A percentile compares a stretch with the other conserved stretches of the same genome.
Conservation (phyloP, 1,284 basidiomycete species). For the Neolentinus lepideus region DNA sequence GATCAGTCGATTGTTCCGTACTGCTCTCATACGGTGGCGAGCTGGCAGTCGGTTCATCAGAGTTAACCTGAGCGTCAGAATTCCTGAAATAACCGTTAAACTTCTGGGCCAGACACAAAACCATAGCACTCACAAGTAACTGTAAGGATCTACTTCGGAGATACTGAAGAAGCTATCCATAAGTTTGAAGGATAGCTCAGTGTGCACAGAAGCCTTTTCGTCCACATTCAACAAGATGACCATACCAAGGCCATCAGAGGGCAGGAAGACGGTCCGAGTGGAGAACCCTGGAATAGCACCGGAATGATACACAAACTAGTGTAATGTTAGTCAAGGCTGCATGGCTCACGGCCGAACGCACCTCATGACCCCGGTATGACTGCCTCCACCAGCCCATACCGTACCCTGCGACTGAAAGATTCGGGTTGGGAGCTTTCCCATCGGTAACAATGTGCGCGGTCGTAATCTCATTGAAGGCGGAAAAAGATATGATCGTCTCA, state of each 20-base stretch:
- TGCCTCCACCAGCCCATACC: constrained; percentile 26
- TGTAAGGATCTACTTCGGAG: constrained; percentile 13
- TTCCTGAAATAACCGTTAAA: background rate
- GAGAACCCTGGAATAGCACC: constrained; percentile 23
- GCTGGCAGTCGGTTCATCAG: background rate
- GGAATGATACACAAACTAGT: constrained; percentile 19
- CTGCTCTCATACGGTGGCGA: background rate
- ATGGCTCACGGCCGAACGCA: constrained; percentile 8
- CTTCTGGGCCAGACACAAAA: constrained; percentile 5
- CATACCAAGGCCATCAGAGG: constrained; percentile 19
- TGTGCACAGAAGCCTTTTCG: background rate
- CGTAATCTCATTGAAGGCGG: constrained; percentile 19
- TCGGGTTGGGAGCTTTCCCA: constrained; percentile 3
- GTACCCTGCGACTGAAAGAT: constrained; percentile 18
- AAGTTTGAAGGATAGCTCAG: background rate
- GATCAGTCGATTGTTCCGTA: background rate
- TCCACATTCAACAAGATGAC: background rate
- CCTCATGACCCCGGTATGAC: constrained; percentile 27
- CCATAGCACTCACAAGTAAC: background rate
- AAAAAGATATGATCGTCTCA: constrained; percentile 18
- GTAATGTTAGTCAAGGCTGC: background rate
- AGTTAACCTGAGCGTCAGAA: background rate
- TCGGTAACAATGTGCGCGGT: constrained; percentile 16
- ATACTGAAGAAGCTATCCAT: constrained; percentile 9
- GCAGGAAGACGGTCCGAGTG: constrained; percentile 19